Base-by-base conservation (phyloP, 768 basidiomycete species). In the Boletellus ananas region DNA sequence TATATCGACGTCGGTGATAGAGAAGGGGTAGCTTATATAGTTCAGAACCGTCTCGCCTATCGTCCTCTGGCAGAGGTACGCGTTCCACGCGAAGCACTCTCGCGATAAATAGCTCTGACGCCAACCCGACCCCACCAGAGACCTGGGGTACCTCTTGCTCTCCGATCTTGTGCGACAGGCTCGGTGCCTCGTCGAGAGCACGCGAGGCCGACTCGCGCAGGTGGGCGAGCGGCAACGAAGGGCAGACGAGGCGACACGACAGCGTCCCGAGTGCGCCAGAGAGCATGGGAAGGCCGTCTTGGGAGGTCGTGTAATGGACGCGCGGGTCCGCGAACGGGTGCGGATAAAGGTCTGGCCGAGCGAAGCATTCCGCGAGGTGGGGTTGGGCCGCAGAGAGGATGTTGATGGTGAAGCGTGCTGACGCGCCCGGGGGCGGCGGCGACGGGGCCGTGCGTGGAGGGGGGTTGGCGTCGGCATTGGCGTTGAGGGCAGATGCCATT, bases 101-200 rank as follows among this genome's bases (percentile, higher is more conserved):
- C 13, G 89, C 91, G 54, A 94, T 81, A 67, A 91, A 93, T 36
- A 94, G 69, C 72, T 92, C 85, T 34, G 84, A 87, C 58, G 63
- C 72, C 44, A 72, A 61, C 7, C 71, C 74, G 11, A 63, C 61
- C 47, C 56, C 64, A 21, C 61, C 60, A 54, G 66, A 66, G 23
- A 40, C 51, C 36, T 55, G 51, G 39, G 51, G 45, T 1, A 53
- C 59, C 20, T 58, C 53, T 16, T 20, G 49, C 7, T 38, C 44
- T 20, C 45, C 52, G 23, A 55, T 40, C 20, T 46, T 52, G 29
- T 48, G 51, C 31, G 45, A 57, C 58, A 36, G 79, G 21, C 29
- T 29, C 29, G 9, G 29, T 6, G 6, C 20, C 11, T 17, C 34
- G 5, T 36, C 37, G n/a, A 25, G 42, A 35, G 57, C 13, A 13